Evolutionary conservation across 176 grass and related monocot species (phyloP).

Genomic region (Musa troglodytarum): DNA sequence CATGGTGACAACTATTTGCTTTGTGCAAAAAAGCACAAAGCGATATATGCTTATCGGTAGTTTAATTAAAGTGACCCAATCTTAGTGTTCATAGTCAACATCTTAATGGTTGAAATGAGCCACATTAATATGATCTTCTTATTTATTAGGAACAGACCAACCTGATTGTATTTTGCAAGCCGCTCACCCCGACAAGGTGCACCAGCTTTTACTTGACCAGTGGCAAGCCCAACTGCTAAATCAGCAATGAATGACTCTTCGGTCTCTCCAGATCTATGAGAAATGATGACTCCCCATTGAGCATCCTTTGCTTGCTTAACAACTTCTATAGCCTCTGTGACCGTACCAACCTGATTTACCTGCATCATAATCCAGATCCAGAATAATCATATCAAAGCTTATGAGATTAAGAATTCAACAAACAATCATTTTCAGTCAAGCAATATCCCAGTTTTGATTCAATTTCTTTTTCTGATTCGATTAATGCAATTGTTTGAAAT

Average conservation of each 20-base stretch:
- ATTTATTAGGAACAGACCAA: slow-evolving; percentile 12
- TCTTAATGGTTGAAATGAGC: not conserved
- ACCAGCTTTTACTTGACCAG: slow-evolving; percentile 87
- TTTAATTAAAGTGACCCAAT: not conserved
- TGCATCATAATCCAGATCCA: slow-evolving; percentile 26
- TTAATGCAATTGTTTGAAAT: not conserved
- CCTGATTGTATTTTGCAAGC: slow-evolving; percentile 92
- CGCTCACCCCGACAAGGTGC: slow-evolving; percentile 77
- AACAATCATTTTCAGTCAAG: not conserved
- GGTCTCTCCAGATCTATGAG: slow-evolving; percentile 79
- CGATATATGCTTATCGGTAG: not conserved
- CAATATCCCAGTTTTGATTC: not conserved
- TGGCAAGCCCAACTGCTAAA: slow-evolving; percentile 67
- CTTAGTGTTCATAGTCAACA: not conserved
- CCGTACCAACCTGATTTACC: slow-evolving; percentile 88
- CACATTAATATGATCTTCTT: not conserved
- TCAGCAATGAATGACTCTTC: slow-evolving; percentile 82
- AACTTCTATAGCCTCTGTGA: slow-evolving; percentile 93
- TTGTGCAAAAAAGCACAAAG: not conserved
- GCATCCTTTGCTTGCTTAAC: slow-evolving; percentile 95
- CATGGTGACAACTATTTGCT: not conserved
- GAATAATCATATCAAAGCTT: not conserved
- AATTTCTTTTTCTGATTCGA: not conserved
- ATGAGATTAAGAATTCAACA: not conserved
- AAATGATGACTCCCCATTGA: slow-evolving; percentile 83